phyloP scores from a whole-genome alignment of 495 filamentous ascomycete species.

The Talaromyces stipitatus region DNA sequence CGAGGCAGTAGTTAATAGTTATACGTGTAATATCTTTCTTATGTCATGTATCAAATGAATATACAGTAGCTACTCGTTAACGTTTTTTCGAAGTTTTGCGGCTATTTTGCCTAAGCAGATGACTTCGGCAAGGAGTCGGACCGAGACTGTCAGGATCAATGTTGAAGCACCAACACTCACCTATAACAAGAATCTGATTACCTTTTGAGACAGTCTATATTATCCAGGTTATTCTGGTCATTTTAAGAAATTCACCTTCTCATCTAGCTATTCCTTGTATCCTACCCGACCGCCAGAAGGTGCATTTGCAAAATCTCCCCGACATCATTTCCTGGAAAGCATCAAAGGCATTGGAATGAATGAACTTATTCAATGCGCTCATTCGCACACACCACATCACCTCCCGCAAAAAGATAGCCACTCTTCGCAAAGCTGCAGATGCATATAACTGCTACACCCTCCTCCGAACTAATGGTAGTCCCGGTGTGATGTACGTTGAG shows the following conservation, averaged over 20 bases:
- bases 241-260: no score
- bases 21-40: slow-evolving; percentile 9
- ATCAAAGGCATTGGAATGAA: neutral
- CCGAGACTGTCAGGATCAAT: no score
- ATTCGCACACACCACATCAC: slow-evolving; percentile 79
- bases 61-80: slow-evolving; percentile 1
- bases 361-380: slow-evolving; percentile 39
- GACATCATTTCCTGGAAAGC: neutral
- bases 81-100: neutral
- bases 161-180: no score
- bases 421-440: slow-evolving; percentile 55
- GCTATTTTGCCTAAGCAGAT: no score
- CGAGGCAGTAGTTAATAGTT: slow-evolving; percentile 43
- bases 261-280: no score
- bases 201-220: no score
- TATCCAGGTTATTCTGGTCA: no score
- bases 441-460: slow-evolving; percentile 50
- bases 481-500: slow-evolving; percentile 75
- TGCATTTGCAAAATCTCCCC: neutral
- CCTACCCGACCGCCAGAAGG: no score
- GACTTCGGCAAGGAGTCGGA: neutral
- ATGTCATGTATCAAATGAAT: slow-evolving; percentile 9
- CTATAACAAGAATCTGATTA: no score
- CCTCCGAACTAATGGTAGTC: slow-evolving; percentile 56
- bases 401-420: slow-evolving; percentile 67